Evolutionary conservation across 441 rosid genomes (phyloP), one percentile per base, ranked within the genome.

Genomic region (Lagerstroemia fauriei): DNA sequence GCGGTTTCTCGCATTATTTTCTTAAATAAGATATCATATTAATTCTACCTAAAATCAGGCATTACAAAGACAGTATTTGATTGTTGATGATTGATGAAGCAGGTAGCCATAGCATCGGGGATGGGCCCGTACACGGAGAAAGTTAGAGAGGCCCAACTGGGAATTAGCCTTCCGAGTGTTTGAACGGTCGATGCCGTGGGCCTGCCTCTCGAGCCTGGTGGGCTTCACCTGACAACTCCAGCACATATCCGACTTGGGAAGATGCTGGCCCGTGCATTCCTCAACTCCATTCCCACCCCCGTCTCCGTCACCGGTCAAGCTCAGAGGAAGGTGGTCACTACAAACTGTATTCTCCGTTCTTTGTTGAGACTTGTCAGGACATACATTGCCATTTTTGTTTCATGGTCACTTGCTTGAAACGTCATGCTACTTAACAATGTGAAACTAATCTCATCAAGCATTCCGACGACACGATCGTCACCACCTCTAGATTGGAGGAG

Each of bases 51-150:
- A 38, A 38, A 38, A 38, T 38, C 6, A 38, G 44, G 6, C 44
- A 38, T 38, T 38, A 38, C 44, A 38, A 38, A 2, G 44, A 38
- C 6, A 14, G 14, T 50, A 27, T 48, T n/a, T 50, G 16, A 25
- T 22, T 79, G 29, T 61, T 61, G 59, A 16, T 73, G 79, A 53
- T 41, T 0, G 18, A 20, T 71, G 46, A 48, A 65, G 69, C 82
- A 94, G 97, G 97, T 93, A 85, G 93, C 90, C 51, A 61, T 95
- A 51, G 96, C 93, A 13, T 90, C 95, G 22, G 93, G 91, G 11
- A 76, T 82, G 66, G 97, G 97, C 29, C 91, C 92, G 12, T 92
- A 85, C 44, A 25, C 83, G 7, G 88, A 88, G 24, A 88, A 80
- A 27, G 90, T 95, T 59, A 92, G 97, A 72, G 56, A 89, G 81